Conservation (phyloP, 352 stramenopile species). For the Saprolegnia parasitica region DNA sequence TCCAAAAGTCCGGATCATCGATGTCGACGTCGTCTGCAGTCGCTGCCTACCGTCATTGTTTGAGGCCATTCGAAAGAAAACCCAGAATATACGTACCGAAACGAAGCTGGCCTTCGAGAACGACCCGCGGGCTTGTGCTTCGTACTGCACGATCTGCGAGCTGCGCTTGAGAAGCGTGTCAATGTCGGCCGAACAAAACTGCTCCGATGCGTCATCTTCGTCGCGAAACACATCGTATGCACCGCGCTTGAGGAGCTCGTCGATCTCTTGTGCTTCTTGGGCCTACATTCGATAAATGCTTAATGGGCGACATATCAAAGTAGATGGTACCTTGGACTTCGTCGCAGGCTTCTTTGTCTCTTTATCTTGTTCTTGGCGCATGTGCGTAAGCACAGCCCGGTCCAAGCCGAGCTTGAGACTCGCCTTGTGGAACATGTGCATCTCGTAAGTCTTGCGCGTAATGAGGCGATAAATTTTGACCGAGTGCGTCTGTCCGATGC, state of each 20-base stretch:
- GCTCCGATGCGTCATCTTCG: slow-evolving; percentile 86
- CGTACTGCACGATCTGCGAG: slow-evolving; percentile 81
- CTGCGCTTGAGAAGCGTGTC: slow-evolving; percentile 94
- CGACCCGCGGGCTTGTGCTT: slow-evolving; percentile 73
- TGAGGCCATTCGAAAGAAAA: no score
- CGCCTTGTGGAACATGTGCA: slow-evolving; percentile 93
- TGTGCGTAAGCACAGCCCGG: slow-evolving; percentile 88
- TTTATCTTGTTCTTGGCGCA: slow-evolving; percentile 85
- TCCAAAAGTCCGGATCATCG: slow-evolving; percentile 99
- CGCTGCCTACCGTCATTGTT: slow-evolving; percentile 35
- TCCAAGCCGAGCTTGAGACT: slow-evolving; percentile 91
- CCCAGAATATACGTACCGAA: slow-evolving; percentile 31
- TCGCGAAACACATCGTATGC: slow-evolving; percentile 91
- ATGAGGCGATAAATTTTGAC: slow-evolving; percentile 89
- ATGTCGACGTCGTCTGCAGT: slow-evolving; percentile 94
- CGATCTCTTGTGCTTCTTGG: slow-evolving; percentile 86
- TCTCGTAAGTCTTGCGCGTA: slow-evolving; percentile 91
- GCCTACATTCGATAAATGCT: slow-evolving; percentile 30
- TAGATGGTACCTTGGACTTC: slow-evolving; percentile 41
- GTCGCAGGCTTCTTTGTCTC: slow-evolving; percentile 55
- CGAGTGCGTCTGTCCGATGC: slow-evolving; percentile 88
- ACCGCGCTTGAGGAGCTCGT: slow-evolving; percentile 87
- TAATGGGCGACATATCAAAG: not conserved
- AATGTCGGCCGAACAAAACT: slow-evolving; percentile 97
- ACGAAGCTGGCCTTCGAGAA: slow-evolving; percentile 93